Conservation (phyloP, 177 flowering plant species). For the Vitis hybrid region DNA sequence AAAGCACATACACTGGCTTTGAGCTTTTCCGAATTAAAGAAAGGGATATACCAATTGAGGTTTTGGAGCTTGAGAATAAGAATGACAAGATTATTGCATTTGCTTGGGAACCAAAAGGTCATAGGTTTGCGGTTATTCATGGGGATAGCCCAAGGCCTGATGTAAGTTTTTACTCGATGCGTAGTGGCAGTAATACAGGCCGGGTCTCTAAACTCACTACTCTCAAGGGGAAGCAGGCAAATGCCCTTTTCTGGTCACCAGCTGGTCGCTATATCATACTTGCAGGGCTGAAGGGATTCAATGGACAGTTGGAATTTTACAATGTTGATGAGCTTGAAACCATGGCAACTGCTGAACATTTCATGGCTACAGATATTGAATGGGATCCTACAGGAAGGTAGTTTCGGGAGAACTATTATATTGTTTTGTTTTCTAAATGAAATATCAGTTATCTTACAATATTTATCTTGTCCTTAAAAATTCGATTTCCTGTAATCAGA, state of each 20-base stretch:
- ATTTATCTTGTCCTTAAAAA: too few species aligned
- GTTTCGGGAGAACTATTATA: neutral
- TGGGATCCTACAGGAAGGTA: constrained; percentile 99
- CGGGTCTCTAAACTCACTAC: constrained; percentile 86
- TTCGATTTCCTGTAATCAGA: too few species aligned
- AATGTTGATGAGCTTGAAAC: constrained; percentile 97
- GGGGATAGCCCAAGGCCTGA: constrained; percentile 92
- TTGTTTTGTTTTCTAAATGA: too few species aligned
- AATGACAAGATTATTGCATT: constrained; percentile 93
- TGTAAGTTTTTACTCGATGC: constrained; percentile 87
- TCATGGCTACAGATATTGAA: constrained; percentile 94
- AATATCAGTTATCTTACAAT: too few species aligned
- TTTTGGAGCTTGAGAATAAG: constrained; percentile 95
- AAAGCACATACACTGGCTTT: constrained; percentile 93
- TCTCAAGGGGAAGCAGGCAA: constrained; percentile 89
- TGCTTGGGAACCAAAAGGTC: constrained; percentile 99
- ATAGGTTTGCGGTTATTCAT: constrained; percentile 93
- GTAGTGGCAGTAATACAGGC: constrained; percentile 50
- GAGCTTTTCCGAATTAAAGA: constrained; percentile 98
- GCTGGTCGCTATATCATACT: constrained; percentile 75
- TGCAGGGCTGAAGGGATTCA: constrained; percentile 88
- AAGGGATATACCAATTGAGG: constrained; percentile 94
- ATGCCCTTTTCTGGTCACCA: constrained; percentile 98
- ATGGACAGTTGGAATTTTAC: constrained; percentile 91
- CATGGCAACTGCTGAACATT: constrained; percentile 90